A percentile compares a stretch with the other conserved stretches of the same genome.
phyloP scores from a whole-genome alignment of 768 basidiomycete genomes.

The Tulasnella sp. region DNA sequence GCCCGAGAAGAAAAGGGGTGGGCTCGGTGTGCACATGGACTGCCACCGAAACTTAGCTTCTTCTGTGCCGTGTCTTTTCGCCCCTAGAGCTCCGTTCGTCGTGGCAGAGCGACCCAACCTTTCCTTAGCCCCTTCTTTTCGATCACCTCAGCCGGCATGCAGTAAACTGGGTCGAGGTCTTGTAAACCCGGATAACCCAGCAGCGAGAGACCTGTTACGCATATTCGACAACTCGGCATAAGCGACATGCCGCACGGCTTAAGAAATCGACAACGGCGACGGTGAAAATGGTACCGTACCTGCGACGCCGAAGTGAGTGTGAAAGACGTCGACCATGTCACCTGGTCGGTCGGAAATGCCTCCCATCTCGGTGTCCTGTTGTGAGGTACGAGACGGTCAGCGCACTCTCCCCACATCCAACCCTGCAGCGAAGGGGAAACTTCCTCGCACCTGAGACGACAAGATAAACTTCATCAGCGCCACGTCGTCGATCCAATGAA shows the following conservation, averaged over 20 bases:
- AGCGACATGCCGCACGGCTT: not conserved
- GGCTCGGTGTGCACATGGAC: not conserved
- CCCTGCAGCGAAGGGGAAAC: not conserved
- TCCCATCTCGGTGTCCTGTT: conserved; percentile 83
- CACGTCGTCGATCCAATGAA: conserved; percentile 85
- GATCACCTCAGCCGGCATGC: conserved; percentile 85
- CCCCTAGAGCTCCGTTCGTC: conserved; percentile 28
- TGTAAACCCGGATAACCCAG: conserved; percentile 83
- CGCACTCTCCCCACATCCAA: not conserved
- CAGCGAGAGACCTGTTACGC: conserved; percentile 70
- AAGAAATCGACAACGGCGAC: not conserved
- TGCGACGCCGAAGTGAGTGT: conserved; percentile 90
- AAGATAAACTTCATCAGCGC: conserved; percentile 83
- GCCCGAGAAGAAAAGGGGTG: not conserved
- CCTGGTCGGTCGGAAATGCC: conserved; percentile 95
- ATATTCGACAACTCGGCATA: not conserved
- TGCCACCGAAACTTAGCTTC: not conserved
- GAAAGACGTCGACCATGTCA: conserved; percentile 96
- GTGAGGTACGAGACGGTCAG: not conserved
- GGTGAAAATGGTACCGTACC: conserved; percentile 49
- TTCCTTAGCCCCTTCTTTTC: conserved; percentile 70
- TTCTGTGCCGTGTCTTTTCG: not conserved
- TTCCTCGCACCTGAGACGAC: conserved; percentile 69
- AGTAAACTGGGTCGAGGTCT: conserved; percentile 92
- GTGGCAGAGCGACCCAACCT: conserved; percentile 59